Percentiles rank a stretch among this genome's conserved stretches.
phyloP scores from a whole-genome alignment of 1,284 basidiomycete genomes.

The Tilletia indica region DNA sequence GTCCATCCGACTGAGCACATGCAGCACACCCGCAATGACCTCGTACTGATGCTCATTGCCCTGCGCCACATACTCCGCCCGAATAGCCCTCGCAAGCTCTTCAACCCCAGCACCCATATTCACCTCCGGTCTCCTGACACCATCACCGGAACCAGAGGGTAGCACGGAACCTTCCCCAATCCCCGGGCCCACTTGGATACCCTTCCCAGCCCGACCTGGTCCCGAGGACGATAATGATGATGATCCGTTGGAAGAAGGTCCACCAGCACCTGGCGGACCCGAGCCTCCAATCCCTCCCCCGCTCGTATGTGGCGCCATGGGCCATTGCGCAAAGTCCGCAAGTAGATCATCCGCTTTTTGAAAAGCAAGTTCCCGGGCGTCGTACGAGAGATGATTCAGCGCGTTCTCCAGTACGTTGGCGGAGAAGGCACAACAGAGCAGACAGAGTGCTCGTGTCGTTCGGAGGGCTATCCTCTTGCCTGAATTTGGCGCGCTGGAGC shows the following conservation, averaged over 20 bases:
- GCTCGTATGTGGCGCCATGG: conserved; percentile 48
- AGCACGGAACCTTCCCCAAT: conserved; percentile 26
- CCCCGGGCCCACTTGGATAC: conserved; percentile 12
- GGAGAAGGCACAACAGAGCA: conserved; percentile 45
- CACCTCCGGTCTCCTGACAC: conserved; percentile 25
- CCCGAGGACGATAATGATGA: neutral
- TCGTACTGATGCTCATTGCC: conserved; percentile 42
- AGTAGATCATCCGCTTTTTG: conserved; percentile 48
- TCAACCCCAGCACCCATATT: conserved; percentile 33
- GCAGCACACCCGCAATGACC: conserved; percentile 48
- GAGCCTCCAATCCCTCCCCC: conserved; percentile 26
- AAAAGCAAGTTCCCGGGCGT: conserved; percentile 44
- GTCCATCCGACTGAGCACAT: conserved; percentile 48
- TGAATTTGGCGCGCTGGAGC: neutral
- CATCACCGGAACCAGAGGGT: neutral
- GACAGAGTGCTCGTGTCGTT: conserved; percentile 45
- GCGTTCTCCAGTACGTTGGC: conserved; percentile 54
- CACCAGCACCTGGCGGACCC: conserved; percentile 22
- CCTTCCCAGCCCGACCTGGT: conserved; percentile 29
- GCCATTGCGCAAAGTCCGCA: conserved; percentile 51
- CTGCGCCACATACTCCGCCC: conserved; percentile 31
- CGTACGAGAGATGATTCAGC: conserved; percentile 49
- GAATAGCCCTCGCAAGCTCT: conserved; percentile 43
- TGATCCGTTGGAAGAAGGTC: conserved; percentile 24
- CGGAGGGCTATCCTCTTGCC: conserved; percentile 31